A percentile compares a stretch with the other conserved stretches of the same genome.
These are phyloP conservation scores for Leccinum angustisporum DNA, from an alignment of 1,284 basidiomycete genomes.

Conservation along the genomic window DNA sequence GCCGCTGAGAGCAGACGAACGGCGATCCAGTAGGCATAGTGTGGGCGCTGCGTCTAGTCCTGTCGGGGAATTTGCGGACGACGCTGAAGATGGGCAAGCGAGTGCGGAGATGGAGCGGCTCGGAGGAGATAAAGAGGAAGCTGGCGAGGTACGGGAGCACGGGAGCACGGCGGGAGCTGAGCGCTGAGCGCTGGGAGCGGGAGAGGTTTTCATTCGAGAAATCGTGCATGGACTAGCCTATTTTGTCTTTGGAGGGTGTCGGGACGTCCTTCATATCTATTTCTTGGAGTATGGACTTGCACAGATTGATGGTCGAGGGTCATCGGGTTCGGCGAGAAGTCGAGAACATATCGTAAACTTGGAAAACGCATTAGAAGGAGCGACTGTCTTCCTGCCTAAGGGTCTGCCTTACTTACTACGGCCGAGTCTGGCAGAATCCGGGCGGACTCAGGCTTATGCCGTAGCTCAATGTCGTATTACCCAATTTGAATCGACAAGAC, in stretches of 20 bases:
- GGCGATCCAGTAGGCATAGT: neutral
- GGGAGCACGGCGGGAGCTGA: neutral
- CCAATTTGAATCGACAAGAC: neutral
- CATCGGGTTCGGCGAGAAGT: neutral
- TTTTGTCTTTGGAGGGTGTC: neutral
- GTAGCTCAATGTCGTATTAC: neutral
- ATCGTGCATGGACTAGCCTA: neutral
- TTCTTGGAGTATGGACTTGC: neutral
- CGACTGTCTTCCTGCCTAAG: no score
- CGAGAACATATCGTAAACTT: neutral
- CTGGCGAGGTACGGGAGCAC: neutral
- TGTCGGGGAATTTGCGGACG: neutral
- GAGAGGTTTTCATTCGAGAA: neutral
- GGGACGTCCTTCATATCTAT: neutral
- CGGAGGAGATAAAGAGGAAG: neutral
- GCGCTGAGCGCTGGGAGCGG: neutral
- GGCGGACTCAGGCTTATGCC: no score
- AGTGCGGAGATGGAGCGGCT: neutral
- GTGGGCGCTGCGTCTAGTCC: neutral
- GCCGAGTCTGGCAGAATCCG: no score
- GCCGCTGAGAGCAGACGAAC: conserved; percentile 13
- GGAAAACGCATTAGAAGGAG: neutral
- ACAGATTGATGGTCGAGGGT: no score
- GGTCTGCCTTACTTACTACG: no score
- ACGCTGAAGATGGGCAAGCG: neutral